Base-by-base conservation (phyloP, 345 rosid genomes). In the Salix koriyanagi region DNA sequence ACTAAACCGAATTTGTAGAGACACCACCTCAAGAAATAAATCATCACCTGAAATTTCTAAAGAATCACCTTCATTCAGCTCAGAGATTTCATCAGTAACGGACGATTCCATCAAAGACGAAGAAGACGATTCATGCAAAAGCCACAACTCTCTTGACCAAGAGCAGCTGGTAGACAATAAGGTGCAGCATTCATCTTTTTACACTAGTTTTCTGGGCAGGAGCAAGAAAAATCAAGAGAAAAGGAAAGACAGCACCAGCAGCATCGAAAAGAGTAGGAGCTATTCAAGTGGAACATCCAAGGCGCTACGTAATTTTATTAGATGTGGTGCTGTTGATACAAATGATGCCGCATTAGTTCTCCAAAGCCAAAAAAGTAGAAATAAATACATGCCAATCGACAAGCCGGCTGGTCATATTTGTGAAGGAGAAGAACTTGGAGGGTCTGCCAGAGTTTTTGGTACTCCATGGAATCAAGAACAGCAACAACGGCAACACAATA, bases 311-410 rank as follows among this genome's bases (percentile, higher is more conserved):
- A 87, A 74, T 73, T 80, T 88, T 71, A 77, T 88, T 54, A 83
- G 74, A 32, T 91, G 97, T 39, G 86, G 94, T 7, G 85, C 87
- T 58, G 80, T 70, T 30, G 89, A 84, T 23, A 85, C 89, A 9
- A 82, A 87, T 44, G 91, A 92, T 39, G 76, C 82, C 25, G 90
- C 82, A 34, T 41, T 91, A 21, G 83, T 86, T 65, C 74, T 26
- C 19, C 67, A 16, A 46, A 54, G 15, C 52, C 44, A n/a, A 9
- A 72, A 25, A 44, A 16, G n/a, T 54, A 12, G 6, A 0, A 39
- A 39, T 15, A 26, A 50, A 14, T 23, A 58, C 4, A 58, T n/a
- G 25, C 64, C 64, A 58, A 23, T 58, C 28, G 64, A 32, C 10
- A 50, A 16, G 44, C 15, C 54, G 30, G 36, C 46, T 71, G 73